These are phyloP conservation scores for Cercospora sp. DNA, from an alignment of 2,329 filamentous ascomycete genomes.

Conservation along the genomic window DNA sequence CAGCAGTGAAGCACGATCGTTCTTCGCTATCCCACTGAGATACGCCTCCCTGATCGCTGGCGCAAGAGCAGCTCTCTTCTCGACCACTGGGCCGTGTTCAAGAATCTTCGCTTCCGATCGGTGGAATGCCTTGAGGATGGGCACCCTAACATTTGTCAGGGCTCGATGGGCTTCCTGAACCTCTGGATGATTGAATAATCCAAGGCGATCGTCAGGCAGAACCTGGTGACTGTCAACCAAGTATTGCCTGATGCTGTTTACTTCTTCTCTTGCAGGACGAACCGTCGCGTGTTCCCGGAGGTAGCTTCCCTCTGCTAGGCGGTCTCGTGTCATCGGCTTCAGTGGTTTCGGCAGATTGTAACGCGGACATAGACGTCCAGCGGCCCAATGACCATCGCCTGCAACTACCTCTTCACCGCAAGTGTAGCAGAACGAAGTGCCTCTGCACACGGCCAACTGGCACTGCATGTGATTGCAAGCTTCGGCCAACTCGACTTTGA, in stretches of 20 bases:
- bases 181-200: neutral
- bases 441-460: neutral
- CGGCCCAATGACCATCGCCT: neutral
- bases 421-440: slow-evolving; percentile 1
- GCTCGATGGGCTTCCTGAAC: neutral
- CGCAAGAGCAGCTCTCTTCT: neutral
- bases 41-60: neutral
- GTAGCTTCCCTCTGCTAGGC: neutral
- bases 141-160: neutral
- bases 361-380: neutral
- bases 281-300: neutral
- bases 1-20: neutral
- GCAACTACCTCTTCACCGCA: neutral
- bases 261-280: neutral
- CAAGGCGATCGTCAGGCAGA: neutral
- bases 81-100: neutral
- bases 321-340: neutral
- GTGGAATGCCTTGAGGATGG: neutral
- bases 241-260: neutral
- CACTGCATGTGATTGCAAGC: slow-evolving; percentile 13
- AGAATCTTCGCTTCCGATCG: neutral
- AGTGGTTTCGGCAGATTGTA: neutral
- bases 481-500: neutral
- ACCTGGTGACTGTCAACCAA: neutral
- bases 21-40: neutral